Conservation (phyloP, 805 yeast genomes). For the Suhomyces canberraensis region DNA sequence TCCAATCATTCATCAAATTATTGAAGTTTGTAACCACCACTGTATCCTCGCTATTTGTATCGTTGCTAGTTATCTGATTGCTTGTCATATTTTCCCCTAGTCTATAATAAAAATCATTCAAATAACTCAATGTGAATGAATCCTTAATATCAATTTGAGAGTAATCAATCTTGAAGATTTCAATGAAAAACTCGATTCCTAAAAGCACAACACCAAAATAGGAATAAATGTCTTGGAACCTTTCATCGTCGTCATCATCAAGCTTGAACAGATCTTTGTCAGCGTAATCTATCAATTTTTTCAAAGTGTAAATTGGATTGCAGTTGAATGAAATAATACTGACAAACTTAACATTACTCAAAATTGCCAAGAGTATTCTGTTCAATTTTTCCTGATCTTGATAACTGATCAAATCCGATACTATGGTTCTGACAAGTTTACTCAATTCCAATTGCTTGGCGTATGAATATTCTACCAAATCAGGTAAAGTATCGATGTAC, state of each 20-base stretch:
- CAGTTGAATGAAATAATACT: conserved; percentile 12
- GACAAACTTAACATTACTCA: conserved; percentile 14
- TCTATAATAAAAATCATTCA: conserved; percentile 31
- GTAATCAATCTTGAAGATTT: conserved; percentile 25
- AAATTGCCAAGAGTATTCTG: conserved; percentile 11
- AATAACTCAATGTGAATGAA: conserved; percentile 33
- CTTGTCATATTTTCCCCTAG: conserved; percentile 30
- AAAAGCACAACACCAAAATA: conserved; percentile 63
- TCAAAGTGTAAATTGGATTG: conserved; percentile 6
- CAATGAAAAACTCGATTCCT: conserved; percentile 24
- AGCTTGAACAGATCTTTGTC: conserved; percentile 16
- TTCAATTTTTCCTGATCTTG: conserved; percentile 30
- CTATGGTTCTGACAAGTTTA: conserved; percentile 14
- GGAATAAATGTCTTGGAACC: conserved; percentile 64
- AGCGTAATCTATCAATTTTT: conserved; percentile 18
- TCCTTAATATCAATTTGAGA: conserved; percentile 19
- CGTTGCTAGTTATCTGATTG: conserved; percentile 8
- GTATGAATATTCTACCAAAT: conserved; percentile 20
- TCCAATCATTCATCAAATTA: conserved; percentile 58
- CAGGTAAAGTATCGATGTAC: conserved; percentile 20
- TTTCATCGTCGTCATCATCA: conserved; percentile 54
- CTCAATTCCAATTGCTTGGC: conserved; percentile 25
- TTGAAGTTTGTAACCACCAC: conserved; percentile 32
- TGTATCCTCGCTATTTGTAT: conserved; percentile 23
- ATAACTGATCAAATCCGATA: conserved; percentile 22